Percentiles rank a stretch among this genome's conserved stretches.
These are phyloP conservation scores for Pseudomonodictys pantanalensis DNA, from an alignment of 495 filamentous ascomycete species.

Conservation along the genomic window DNA sequence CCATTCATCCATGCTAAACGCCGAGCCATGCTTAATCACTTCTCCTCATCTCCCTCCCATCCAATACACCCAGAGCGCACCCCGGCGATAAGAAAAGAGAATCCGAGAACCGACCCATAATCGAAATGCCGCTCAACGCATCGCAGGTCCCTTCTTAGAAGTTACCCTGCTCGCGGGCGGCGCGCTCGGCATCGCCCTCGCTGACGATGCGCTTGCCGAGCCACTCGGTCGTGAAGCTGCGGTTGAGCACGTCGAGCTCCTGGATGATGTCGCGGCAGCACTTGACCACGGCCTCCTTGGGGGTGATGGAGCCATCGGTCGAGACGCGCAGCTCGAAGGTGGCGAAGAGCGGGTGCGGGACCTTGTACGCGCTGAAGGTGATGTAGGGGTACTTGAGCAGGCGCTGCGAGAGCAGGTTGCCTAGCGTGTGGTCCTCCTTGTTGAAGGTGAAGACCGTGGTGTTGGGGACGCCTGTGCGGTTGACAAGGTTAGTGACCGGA, in stretches of 20 bases:
- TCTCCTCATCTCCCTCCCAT: too few relatives aligned
- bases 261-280: conserved; percentile 75
- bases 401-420: conserved; percentile 78
- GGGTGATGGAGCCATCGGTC: conserved; percentile 83
- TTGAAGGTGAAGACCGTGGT: conserved; percentile 86
- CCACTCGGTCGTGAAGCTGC: conserved; percentile 92
- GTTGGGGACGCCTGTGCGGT: conserved; percentile 70
- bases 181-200: conserved; percentile 28
- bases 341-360: conserved; percentile 76
- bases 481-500: conserved; percentile 3
- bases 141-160: background rate
- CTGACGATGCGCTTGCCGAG: conserved; percentile 79
- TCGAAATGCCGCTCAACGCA: too few relatives aligned
- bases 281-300: conserved; percentile 78
- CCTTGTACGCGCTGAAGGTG: conserved; percentile 81
- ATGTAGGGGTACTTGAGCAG: conserved; percentile 78
- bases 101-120: too few relatives aligned
- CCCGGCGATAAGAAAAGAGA: too few relatives aligned
- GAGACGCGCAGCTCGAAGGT: conserved; percentile 85
- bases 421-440: conserved; percentile 97
- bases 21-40: too few relatives aligned
- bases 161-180: conserved; percentile 12
- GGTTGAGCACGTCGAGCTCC: conserved; percentile 69
- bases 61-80: too few relatives aligned
- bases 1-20: too few relatives aligned